Evolutionary conservation across 2,329 filamentous ascomycete genomes (phyloP), one percentile per base, ranked within the genome.

Genomic region (Chaetoscypha palmicola): DNA sequence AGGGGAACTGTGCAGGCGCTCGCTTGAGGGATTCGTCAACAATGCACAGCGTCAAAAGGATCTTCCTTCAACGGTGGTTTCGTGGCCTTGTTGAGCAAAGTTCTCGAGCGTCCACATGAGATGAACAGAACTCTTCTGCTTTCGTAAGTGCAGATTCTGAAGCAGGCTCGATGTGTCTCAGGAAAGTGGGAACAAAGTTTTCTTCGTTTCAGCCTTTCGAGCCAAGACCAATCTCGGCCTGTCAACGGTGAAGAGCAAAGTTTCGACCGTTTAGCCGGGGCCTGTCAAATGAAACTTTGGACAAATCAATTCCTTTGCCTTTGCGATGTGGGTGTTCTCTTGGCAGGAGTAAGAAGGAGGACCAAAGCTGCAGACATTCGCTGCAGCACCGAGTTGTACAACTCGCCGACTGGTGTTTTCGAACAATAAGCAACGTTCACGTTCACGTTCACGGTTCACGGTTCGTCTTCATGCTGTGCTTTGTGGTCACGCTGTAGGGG

Each of bases 181-280:
- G 32, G 32, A 34, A 12, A 16, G n/a, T 5, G 32, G 17, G 19
- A 17, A 4, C 12, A 34, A 34, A 34, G 32, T 34, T 34, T 34
- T 9, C 10, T 19, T 17, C 16, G 35, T 38, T 38, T 38, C 35
- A 38, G 35, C 20, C n/a, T 22, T 10, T 22, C 20, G 20, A 14
- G 24, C 24, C 24, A 28, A 34, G 32, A 16, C n/a, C 14, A n/a
- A 9, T 10, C 16, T 10, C 12, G 17, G n/a, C 32, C 32, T 4
- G 17, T 7, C 12, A 17, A 17, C 14, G 17, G 32, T 16, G 12
- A 16, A 16, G n/a, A 28, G 8, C 14, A 34, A 34, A 34, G 32
- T 30, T 30, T 19, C 14, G 24, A 39, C 17, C 17, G 11, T 39
- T 39, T 39, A 39, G 9, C 37, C 37, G 37, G 12, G 10, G 37